Conservation (phyloP, 2,329 filamentous ascomycete genomes). For the Plectosphaerella plurivora region DNA sequence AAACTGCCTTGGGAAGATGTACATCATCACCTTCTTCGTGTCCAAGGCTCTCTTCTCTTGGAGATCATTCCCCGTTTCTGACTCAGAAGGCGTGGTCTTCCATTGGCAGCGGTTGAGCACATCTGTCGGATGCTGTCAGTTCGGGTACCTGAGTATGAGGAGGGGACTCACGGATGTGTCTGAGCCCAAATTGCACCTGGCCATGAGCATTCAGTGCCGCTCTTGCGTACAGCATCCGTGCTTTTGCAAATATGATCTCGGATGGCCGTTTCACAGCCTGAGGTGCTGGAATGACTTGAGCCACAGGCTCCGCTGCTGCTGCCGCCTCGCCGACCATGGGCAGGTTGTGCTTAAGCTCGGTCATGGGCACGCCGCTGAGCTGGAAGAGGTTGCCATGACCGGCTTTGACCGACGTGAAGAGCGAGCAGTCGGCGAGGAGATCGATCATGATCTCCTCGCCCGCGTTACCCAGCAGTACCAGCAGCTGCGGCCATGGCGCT, state of each 20-base stretch:
- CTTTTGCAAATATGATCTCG: conserved; percentile 72
- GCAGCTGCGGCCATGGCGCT: conserved; percentile 69
- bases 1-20: conserved; percentile 91
- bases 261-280: conserved; percentile 28
- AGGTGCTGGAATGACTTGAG: conserved; percentile 11
- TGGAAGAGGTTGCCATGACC: conserved; percentile 69
- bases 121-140: conserved; percentile 47
- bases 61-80: not conserved
- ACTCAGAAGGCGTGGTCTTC: not conserved
- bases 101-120: conserved; percentile 68
- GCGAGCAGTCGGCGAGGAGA: conserved; percentile 69
- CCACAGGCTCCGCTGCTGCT: no score
- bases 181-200: conserved; percentile 67
- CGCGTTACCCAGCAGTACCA: conserved; percentile 67
- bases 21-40: conserved; percentile 74
- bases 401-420: conserved; percentile 63
- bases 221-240: conserved; percentile 80
- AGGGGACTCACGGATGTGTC: conserved; percentile 68
- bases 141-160: no score
- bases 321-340: conserved; percentile 1
- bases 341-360: conserved; percentile 30
- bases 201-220: conserved; percentile 66
- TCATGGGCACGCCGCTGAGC: conserved; percentile 60
- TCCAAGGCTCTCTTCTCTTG: conserved; percentile 25
- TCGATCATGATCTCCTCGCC: conserved; percentile 76